phyloP scores from a whole-genome alignment of 139 green algal genomes.

The Coelastrella sp. region DNA sequence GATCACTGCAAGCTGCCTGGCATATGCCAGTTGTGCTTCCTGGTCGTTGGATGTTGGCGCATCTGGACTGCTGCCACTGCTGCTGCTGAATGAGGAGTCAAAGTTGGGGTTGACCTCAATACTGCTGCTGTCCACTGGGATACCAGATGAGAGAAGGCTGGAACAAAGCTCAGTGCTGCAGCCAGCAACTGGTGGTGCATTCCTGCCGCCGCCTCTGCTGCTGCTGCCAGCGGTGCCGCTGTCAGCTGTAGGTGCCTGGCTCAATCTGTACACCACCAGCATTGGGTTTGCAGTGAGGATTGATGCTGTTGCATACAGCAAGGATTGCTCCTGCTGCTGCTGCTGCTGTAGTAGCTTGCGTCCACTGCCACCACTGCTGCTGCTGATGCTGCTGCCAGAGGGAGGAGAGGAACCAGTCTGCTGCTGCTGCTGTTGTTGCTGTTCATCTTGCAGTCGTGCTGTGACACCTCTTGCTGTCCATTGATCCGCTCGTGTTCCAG shows the following conservation, averaged over 20 bases:
- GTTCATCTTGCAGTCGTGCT: too few species aligned
- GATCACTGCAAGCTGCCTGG: neutral
- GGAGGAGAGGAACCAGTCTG: neutral
- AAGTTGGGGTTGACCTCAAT: neutral
- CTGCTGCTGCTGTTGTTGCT: too few species aligned
- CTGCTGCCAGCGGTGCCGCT: neutral
- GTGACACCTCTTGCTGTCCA: neutral
- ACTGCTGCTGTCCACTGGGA: neutral
- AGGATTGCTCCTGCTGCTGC: slow-evolving; percentile 10
- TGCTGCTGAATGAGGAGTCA: neutral
- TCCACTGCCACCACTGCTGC: neutral
- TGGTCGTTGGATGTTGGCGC: neutral
- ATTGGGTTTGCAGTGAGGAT: neutral
- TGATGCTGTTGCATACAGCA: neutral
- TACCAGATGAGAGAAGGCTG: neutral
- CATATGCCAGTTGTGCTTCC: neutral
- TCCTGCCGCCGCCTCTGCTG: neutral
- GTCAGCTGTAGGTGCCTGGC: neutral
- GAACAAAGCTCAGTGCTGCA: neutral
- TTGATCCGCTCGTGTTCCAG: neutral
- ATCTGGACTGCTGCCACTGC: neutral
- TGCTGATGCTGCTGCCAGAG: neutral
- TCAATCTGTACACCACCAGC: neutral
- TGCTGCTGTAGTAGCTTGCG: neutral
- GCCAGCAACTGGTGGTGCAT: neutral